Percentiles rank a stretch among this genome's conserved stretches.
Conservation (phyloP, 1,139 yeast species). For the Diutina mesorugosa region DNA sequence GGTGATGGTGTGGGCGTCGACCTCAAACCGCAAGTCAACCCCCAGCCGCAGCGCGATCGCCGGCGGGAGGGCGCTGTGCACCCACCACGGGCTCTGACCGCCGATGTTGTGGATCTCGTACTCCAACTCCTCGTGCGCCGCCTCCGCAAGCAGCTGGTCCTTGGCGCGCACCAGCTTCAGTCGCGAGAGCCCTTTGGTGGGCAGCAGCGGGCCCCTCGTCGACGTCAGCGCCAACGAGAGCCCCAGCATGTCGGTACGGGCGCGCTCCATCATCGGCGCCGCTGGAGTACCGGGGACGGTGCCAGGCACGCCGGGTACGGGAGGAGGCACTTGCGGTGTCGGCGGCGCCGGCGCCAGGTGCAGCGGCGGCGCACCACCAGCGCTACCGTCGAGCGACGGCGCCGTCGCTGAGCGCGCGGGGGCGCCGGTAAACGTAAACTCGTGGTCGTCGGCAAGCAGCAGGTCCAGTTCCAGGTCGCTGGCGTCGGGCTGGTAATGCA, state of each 20-base stretch:
- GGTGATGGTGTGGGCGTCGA: conserved; percentile 41
- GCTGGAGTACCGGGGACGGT: not conserved
- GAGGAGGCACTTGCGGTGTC: not conserved
- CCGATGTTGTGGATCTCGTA: conserved; percentile 20
- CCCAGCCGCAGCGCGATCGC: conserved; percentile 29
- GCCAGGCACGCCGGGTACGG: not conserved
- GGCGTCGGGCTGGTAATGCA: not conserved
- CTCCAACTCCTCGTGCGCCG: conserved; percentile 14
- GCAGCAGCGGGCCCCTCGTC: not conserved
- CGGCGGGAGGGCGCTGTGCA: conserved; percentile 46
- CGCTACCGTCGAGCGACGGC: not conserved
- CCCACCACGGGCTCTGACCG: conserved; percentile 50
- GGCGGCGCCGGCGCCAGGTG: not conserved
- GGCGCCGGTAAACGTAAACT: not conserved
- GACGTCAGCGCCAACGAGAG: not conserved
- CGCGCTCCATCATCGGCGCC: not conserved
- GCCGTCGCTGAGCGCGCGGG: not conserved
- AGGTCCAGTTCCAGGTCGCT: not conserved
- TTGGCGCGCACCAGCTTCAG: conserved; percentile 2
- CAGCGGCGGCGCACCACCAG: not conserved
- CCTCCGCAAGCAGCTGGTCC: conserved; percentile 13
- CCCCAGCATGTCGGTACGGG: not conserved
- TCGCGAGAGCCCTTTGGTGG: not conserved
- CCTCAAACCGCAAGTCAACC: conserved; percentile 45
- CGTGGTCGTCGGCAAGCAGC: not conserved